These are phyloP conservation scores for Nakaseomyces glabratus DNA, from an alignment of 1,139 yeast genomes.

Conservation along the genomic window DNA sequence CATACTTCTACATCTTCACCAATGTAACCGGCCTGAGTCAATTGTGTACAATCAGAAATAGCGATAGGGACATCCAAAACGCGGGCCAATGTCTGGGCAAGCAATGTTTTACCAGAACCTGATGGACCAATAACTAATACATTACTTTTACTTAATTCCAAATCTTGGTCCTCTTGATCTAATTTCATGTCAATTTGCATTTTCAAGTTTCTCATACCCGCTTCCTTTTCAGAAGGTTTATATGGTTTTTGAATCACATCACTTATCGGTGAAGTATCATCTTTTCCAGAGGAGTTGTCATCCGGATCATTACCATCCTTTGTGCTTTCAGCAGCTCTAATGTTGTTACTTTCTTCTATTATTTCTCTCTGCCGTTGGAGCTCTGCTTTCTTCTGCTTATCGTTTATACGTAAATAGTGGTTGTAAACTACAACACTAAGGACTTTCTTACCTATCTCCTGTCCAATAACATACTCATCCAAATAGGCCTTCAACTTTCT, in stretches of 20 bases:
- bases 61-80: constrained; percentile 44
- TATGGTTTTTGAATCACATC: constrained; percentile 1
- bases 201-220: constrained; percentile 25
- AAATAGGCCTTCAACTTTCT: constrained; percentile 35
- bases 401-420: constrained; percentile 40
- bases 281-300: constrained; percentile 11
- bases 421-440: constrained; percentile 50
- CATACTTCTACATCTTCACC: constrained; percentile 51
- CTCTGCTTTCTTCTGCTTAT: constrained; percentile 28
- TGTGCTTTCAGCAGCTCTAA: constrained; percentile 10
- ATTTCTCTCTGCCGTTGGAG: constrained; percentile 16
- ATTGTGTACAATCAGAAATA: constrained; percentile 46
- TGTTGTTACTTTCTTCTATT: constrained; percentile 8
- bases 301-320: constrained; percentile 11
- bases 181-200: constrained; percentile 22
- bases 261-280: constrained; percentile 7
- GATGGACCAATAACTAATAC: constrained; percentile 46
- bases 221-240: constrained; percentile 22
- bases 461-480: constrained; percentile 45
- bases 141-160: constrained; percentile 43
- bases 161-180: constrained; percentile 26
- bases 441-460: constrained; percentile 42
- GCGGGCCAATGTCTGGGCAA: constrained; percentile 44
- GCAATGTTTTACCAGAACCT: constrained; percentile 47
- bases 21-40: constrained; percentile 51